Evolutionary conservation across 202 grass and related monocot species (phyloP).

Genomic region (Brachypodium distachyon): DNA sequence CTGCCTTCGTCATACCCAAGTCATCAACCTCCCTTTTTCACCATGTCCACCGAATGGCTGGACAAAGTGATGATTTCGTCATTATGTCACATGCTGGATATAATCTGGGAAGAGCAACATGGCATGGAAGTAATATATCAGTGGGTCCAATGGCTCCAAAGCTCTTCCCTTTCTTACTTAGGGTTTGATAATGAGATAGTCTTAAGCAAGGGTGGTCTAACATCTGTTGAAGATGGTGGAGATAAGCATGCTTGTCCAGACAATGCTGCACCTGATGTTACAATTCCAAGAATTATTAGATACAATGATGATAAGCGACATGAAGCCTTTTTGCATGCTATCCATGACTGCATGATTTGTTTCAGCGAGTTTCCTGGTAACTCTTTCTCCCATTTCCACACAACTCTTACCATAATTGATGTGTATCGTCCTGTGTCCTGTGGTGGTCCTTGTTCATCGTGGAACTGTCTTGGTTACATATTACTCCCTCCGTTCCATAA

Average conservation of each 20-base stretch:
- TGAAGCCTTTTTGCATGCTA: constrained; percentile 72
- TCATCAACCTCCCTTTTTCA: constrained; percentile 64
- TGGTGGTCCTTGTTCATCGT: background rate
- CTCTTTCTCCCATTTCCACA: background rate
- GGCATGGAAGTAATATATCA: constrained; percentile 72
- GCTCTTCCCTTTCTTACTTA: constrained; percentile 57
- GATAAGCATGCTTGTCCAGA: constrained; percentile 53
- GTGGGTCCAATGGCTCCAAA: constrained; percentile 83
- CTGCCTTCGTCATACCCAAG: constrained; percentile 82
- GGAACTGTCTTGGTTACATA: background rate
- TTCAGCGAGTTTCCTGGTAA: constrained; percentile 71
- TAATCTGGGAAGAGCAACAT: constrained; percentile 63
- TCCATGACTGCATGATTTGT: constrained; percentile 86
- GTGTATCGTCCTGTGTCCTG: background rate
- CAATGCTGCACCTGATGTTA: constrained; percentile 36
- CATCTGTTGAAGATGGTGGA: constrained; percentile 12
- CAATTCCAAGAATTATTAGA: constrained; percentile 75
- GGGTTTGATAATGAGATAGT: constrained; percentile 52
- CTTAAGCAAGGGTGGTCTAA: constrained; percentile 28
- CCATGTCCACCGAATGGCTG: constrained; percentile 57
- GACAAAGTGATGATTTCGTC: constrained; percentile 42
- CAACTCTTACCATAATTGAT: constrained; percentile 1
- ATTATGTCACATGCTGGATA: constrained; percentile 72
- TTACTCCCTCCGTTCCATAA: too few relatives aligned
- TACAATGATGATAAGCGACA: constrained; percentile 59